Conservation (phyloP, 2,329 filamentous ascomycete genomes). For the Nectriaceae sp. region DNA sequence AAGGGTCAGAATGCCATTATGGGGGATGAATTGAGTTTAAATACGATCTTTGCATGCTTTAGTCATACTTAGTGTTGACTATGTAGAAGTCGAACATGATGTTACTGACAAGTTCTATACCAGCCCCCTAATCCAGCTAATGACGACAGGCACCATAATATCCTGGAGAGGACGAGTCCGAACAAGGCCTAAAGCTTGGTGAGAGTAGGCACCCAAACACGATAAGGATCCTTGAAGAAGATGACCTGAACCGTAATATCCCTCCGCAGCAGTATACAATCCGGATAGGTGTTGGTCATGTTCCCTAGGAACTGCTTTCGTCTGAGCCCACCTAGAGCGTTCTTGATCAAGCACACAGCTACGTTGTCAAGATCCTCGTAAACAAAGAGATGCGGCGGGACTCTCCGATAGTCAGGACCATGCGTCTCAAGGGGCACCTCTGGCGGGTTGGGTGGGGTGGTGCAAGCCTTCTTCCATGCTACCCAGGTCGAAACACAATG, state of each 20-base stretch:
- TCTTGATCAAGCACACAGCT: slow-evolving; percentile 78
- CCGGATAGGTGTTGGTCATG: slow-evolving; percentile 70
- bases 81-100: too few species aligned
- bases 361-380: slow-evolving; percentile 75
- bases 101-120: too few species aligned
- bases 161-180: too few species aligned
- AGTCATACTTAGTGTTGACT: too few species aligned
- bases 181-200: too few species aligned
- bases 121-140: too few species aligned
- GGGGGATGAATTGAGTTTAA: too few species aligned
- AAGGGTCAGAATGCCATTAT: too few species aligned
- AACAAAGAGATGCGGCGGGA: slow-evolving; percentile 60
- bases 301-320: slow-evolving; percentile 73
- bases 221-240: slow-evolving; percentile 52
- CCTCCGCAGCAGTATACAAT: slow-evolving; percentile 65
- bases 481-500: slow-evolving; percentile 59
- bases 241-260: slow-evolving; percentile 86
- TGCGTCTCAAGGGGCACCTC: slow-evolving; percentile 23
- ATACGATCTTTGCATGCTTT: too few species aligned
- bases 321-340: slow-evolving; percentile 77
- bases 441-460: too few species aligned
- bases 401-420: slow-evolving; percentile 23
- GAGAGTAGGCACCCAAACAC: too few species aligned
- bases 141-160: too few species aligned
- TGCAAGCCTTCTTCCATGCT: slow-evolving; percentile 26